Conservation (phyloP, 2,329 filamentous ascomycete species). For the Alternaria brassicicola region DNA sequence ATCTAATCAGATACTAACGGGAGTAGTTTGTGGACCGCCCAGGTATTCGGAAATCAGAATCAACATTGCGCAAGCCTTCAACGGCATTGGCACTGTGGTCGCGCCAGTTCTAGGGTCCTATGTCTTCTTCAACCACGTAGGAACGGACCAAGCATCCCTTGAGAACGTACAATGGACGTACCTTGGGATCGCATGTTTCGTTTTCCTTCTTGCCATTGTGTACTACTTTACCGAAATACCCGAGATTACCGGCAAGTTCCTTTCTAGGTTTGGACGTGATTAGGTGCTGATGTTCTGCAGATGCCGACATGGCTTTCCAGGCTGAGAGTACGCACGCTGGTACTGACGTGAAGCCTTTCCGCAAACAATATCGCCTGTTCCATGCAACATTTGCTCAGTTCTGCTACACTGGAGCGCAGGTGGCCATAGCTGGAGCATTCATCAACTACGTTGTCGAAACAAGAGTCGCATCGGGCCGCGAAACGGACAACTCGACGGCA, state of each 20-base stretch:
- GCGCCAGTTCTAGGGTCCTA: slow-evolving; percentile 65
- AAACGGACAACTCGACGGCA: slow-evolving; percentile 57
- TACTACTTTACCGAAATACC: slow-evolving; percentile 64
- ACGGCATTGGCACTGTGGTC: slow-evolving; percentile 64
- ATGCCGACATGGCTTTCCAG: slow-evolving; percentile 63
- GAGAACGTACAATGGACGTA: slow-evolving; percentile 70
- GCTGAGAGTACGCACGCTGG: slow-evolving; percentile 46
- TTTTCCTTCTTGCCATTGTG: slow-evolving; percentile 61
- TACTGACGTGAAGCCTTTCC: slow-evolving; percentile 57
- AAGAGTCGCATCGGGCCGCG: slow-evolving; percentile 20
- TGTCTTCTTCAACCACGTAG: slow-evolving; percentile 65
- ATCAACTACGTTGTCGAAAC: slow-evolving; percentile 60
- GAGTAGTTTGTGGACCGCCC: slow-evolving; percentile 61
- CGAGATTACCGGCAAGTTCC: slow-evolving; percentile 56
- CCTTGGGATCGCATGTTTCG: slow-evolving; percentile 66
- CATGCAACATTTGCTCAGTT: slow-evolving; percentile 79
- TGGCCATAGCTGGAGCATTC: slow-evolving; percentile 56
- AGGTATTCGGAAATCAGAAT: slow-evolving; percentile 64
- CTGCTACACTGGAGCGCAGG: slow-evolving; percentile 78
- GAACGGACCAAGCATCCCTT: slow-evolving; percentile 57
- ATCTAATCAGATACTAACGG: background rate
- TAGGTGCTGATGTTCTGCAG: slow-evolving; percentile 8
- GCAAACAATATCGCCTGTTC: slow-evolving; percentile 72
- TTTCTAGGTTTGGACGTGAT: background rate
- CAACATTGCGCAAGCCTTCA: slow-evolving; percentile 64